Percentiles rank a stretch among this genome's conserved stretches.
Conservation (phyloP, 441 rosid genomes). For the Pelargonium myrrhifolium region DNA sequence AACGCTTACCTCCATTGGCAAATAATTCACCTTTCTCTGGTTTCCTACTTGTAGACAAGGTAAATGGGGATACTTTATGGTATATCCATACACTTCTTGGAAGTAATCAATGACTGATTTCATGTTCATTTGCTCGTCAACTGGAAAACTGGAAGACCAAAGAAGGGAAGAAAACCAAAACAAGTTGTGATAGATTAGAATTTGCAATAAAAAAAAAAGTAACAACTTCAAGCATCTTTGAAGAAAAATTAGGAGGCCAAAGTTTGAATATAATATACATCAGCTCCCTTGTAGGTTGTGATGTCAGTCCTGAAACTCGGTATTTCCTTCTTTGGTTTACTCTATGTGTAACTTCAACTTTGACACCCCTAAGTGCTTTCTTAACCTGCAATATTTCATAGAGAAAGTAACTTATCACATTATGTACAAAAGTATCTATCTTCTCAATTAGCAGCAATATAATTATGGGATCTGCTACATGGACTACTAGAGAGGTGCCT, state of each 20-base stretch:
- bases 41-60: conserved; percentile 50
- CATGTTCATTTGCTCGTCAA: conserved; percentile 39
- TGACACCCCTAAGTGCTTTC: conserved; percentile 48
- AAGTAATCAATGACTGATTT: conserved; percentile 47
- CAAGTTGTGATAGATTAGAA: not conserved
- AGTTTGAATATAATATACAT: conserved; percentile 21
- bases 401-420: not conserved
- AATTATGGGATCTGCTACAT: not conserved
- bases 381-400: conserved; percentile 28
- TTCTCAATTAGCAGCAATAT: not conserved
- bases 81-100: conserved; percentile 36
- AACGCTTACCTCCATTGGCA: conserved; percentile 42
- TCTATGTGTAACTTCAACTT: conserved; percentile 48
- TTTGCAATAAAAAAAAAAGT: not conserved
- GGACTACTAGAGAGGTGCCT: not conserved
- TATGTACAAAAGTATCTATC: not conserved
- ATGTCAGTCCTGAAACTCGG: conserved; percentile 37
- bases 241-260: not conserved
- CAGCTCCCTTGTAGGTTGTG: conserved; percentile 42
- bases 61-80: conserved; percentile 29
- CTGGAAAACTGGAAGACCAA: conserved; percentile 34
- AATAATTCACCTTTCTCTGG: conserved; percentile 34
- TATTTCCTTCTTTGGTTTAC: conserved; percentile 40
- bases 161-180: conserved; percentile 2
- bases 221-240: not conserved